These are phyloP conservation scores for Yamadazyma takamatsuzukensis DNA, from an alignment of 805 yeast species.

Conservation along the genomic window DNA sequence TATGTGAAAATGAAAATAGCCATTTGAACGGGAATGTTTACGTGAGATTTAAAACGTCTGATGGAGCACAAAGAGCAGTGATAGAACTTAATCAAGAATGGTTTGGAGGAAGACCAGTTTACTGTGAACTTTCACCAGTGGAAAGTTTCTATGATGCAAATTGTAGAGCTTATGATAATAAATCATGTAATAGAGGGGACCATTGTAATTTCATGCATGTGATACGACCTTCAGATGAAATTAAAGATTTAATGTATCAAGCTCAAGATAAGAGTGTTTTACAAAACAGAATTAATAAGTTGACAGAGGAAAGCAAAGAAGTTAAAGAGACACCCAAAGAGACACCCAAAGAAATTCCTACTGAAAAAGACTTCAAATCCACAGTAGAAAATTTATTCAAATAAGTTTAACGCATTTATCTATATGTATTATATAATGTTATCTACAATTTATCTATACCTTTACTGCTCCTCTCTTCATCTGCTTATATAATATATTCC, in stretches of 20 bases:
- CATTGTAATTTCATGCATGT: slow-evolving; percentile 87
- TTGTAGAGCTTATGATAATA: slow-evolving; percentile 67
- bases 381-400: slow-evolving; percentile 13
- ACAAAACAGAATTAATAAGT: slow-evolving; percentile 13
- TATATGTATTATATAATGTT: no score
- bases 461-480: slow-evolving; percentile 9
- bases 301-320: slow-evolving; percentile 1
- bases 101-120: slow-evolving; percentile 77
- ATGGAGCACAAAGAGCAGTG: slow-evolving; percentile 59
- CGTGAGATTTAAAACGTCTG: slow-evolving; percentile 52
- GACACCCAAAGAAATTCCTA: neutral
- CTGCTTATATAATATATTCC: slow-evolving; percentile 32
- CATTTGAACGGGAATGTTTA: slow-evolving; percentile 88
- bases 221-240: slow-evolving; percentile 47
- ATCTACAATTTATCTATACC: no score
- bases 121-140: slow-evolving; percentile 77
- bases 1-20: slow-evolving; percentile 79
- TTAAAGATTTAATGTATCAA: slow-evolving; percentile 37
- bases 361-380: slow-evolving; percentile 10
- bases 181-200: slow-evolving; percentile 72
- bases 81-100: slow-evolving; percentile 70
- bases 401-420: no score
- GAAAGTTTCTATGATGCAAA: slow-evolving; percentile 63
- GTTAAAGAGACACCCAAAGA: neutral
- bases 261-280: slow-evolving; percentile 33